Evolutionary conservation across 1,284 basidiomycete genomes (phyloP), one percentile per base, ranked within the genome.

Genomic region (Leccinum insolens): DNA sequence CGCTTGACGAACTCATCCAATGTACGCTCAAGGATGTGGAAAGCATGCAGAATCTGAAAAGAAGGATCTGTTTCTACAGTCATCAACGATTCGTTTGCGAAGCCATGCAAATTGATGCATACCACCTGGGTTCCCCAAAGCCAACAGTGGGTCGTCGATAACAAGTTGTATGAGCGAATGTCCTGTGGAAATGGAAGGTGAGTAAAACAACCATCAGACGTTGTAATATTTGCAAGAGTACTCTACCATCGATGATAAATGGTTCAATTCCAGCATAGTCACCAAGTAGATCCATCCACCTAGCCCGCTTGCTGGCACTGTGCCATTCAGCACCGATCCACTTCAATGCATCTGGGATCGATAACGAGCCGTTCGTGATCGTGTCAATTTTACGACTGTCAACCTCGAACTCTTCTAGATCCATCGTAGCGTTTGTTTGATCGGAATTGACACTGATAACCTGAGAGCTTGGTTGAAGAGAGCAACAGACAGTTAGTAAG

Each of bases 211-310:
- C 20, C 4, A 49, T 49, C 14, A 55, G 52, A 55, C 22, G 8
- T 55, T 25, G 14, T n/a, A 28, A 69, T 11, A n/a, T 44, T 20
- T 14, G 61, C 37, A 14, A 67, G n/a, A 63, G 67, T 70, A 58
- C 63, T 55, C 14, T 72, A 87, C 89, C 89, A 75, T 91, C 88
- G 65, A 91, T 80, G 34, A 90, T 74, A 73, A 92, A 92, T n/a
- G 83, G 81, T 73, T 91, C 89, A 44, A 76, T 82, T 1, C 90
- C 90, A 39, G 87, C 89, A 73, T 89, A 91, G 74, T 91, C 90
- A 14, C 89, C 89, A 37, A 91, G 77, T 4, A 91, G 80, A 73
- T 91, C 89, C 88, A 91, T 90, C 84, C 87, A 88, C 71, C 87
- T 74, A 4, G 83, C 84, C 20, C 78, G 70, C 68, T 80, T 79